Evolutionary conservation across 164 flowering plant genomes (phyloP).

Genomic region (Annona squamosa): DNA sequence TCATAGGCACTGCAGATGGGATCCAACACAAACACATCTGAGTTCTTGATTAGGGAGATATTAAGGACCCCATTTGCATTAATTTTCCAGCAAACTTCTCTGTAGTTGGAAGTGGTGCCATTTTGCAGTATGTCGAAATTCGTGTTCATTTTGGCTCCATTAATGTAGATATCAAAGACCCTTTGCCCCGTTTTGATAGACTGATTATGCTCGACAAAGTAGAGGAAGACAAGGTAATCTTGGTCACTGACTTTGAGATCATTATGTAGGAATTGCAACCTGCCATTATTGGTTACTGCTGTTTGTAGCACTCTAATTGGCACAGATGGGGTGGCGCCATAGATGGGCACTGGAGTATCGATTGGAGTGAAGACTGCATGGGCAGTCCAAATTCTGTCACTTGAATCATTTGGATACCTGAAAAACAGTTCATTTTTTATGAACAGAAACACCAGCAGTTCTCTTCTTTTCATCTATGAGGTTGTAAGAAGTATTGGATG

Average conservation of each 20-base stretch:
- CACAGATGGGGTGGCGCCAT: slow-evolving; percentile 13
- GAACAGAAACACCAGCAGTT: background rate
- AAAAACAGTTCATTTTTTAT: too few relatives aligned
- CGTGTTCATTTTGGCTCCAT: slow-evolving; percentile 17
- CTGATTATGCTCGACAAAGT: slow-evolving; percentile 43
- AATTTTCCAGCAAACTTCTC: slow-evolving; percentile 16
- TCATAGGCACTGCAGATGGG: slow-evolving; percentile 64
- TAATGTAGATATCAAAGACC: slow-evolving; percentile 46
- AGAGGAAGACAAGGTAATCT: slow-evolving; percentile 31
- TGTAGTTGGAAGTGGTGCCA: slow-evolving; percentile 27
- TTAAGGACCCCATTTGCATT: slow-evolving; percentile 37
- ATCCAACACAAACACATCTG: slow-evolving; percentile 29
- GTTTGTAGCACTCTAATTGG: slow-evolving; percentile 50
- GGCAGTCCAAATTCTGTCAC: slow-evolving; percentile 51
- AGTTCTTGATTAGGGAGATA: slow-evolving; percentile 35
- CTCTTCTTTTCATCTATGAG: background rate
- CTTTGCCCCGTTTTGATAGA: slow-evolving; percentile 38
- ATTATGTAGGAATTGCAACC: slow-evolving; percentile 25
- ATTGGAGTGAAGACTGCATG: slow-evolving; percentile 3
- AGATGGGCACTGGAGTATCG: background rate
- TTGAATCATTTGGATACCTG: slow-evolving; percentile 48
- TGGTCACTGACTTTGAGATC: slow-evolving; percentile 20
- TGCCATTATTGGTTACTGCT: slow-evolving; percentile 26
- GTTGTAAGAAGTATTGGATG: background rate
- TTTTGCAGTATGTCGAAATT: slow-evolving; percentile 34